Evolutionary conservation across 2,329 filamentous ascomycete genomes (phyloP).

Genomic region (Fusarium sp.): DNA sequence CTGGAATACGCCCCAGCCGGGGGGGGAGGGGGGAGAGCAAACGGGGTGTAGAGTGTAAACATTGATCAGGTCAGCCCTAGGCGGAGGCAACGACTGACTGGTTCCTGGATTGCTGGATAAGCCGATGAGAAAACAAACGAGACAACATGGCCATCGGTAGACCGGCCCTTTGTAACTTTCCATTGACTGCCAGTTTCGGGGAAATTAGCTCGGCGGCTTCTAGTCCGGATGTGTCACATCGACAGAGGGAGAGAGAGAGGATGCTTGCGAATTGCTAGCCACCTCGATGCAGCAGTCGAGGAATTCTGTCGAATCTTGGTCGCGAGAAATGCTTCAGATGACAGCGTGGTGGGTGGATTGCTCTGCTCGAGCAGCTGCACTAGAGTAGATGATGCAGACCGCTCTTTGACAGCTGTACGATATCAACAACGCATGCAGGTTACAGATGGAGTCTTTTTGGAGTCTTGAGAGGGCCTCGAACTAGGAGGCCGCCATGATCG

Average conservation of each 20-base stretch:
- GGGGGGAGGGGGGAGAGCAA: neutral
- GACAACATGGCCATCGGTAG: constrained; percentile 24
- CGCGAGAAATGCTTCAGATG: neutral
- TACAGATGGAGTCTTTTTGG: constrained; percentile 21
- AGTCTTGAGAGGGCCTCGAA: constrained; percentile 30
- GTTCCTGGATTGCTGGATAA: constrained; percentile 11
- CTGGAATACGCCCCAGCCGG: constrained; percentile 30
- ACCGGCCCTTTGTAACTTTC: neutral
- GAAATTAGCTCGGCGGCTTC: constrained; percentile 20
- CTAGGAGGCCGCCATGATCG: constrained; percentile 23
- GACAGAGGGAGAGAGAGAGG: neutral
- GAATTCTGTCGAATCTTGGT: constrained; percentile 5
- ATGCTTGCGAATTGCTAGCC: constrained; percentile 6
- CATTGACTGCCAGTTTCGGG: neutral
- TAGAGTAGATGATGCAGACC: constrained; percentile 41
- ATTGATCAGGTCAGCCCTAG: constrained; percentile 28
- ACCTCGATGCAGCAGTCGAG: neutral
- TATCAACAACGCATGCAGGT: constrained; percentile 36
- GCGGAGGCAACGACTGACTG: neutral
- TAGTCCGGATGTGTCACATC: constrained; percentile 11
- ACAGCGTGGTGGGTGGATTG: constrained; percentile 22
- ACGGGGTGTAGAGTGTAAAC: constrained; percentile 15
- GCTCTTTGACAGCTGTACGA: constrained; percentile 43
- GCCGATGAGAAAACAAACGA: constrained; percentile 29
- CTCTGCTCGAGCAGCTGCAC: constrained; percentile 14